Conservation (phyloP, 2,329 filamentous ascomycete species). For the Microsporum ferrugineum region DNA sequence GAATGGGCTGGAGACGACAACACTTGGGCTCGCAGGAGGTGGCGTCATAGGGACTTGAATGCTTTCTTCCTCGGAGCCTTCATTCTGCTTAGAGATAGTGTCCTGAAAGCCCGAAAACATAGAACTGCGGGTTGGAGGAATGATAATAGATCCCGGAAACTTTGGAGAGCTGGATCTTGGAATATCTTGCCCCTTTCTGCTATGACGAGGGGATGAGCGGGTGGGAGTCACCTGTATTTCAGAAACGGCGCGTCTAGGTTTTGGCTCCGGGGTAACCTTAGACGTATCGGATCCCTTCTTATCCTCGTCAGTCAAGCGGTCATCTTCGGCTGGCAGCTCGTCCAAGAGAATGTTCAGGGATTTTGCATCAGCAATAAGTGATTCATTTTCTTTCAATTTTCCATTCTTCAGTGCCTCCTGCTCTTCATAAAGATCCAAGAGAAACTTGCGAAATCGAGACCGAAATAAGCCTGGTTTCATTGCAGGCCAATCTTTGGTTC, state of each 20-base stretch:
- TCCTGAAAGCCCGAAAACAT: neutral
- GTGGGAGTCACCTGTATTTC: neutral
- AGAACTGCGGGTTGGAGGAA: neutral
- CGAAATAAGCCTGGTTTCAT: conserved; percentile 50
- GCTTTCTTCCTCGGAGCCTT: neutral
- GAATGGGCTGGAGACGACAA: neutral
- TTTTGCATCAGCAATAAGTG: conserved; percentile 11
- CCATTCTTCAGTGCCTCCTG: conserved; percentile 33
- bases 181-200: neutral
- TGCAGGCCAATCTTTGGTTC: conserved; percentile 43
- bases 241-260: neutral
- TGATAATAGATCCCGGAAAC: neutral
- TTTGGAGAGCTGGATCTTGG: neutral
- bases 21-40: neutral
- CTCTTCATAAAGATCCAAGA: conserved; percentile 51
- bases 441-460: conserved; percentile 50
- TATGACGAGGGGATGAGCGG: neutral
- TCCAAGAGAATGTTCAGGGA: conserved; percentile 13
- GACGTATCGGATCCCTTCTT: neutral
- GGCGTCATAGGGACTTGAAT: neutral
- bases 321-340: neutral
- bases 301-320: neutral
- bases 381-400: neutral
- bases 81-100: neutral
- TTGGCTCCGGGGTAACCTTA: neutral